A percentile compares a stretch with the other conserved stretches of the same genome.
phyloP scores from a whole-genome alignment of 306 rosid species.

The Acacia acuminata region DNA sequence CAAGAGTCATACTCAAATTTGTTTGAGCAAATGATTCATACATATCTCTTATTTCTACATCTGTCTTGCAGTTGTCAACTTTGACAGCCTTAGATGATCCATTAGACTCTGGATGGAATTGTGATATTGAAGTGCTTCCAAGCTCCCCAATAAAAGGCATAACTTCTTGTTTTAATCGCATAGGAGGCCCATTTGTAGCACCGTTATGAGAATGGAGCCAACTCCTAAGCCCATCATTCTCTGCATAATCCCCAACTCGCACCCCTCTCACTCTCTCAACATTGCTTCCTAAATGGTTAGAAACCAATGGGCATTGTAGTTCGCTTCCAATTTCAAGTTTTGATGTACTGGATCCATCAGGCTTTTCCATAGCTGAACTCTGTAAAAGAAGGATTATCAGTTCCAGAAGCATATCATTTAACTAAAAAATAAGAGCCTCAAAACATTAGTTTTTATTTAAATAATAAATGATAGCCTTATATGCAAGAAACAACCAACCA shows the following conservation, averaged over 20 bases:
- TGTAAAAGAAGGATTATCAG: slow-evolving; percentile 45
- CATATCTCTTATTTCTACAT: slow-evolving; percentile 51
- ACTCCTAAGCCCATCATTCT: slow-evolving; percentile 56
- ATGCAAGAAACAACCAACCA: slow-evolving; percentile 19
- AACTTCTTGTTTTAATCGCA: slow-evolving; percentile 63
- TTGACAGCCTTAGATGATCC: slow-evolving; percentile 65
- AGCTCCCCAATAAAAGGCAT: slow-evolving; percentile 52
- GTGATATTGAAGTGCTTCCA: slow-evolving; percentile 54
- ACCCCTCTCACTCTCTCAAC: slow-evolving; percentile 45
- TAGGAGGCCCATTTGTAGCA: slow-evolving; percentile 49
- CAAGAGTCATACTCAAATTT: slow-evolving; percentile 75
- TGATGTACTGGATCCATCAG: slow-evolving; percentile 51
- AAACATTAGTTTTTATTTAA: neutral
- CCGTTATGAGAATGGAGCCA: slow-evolving; percentile 68
- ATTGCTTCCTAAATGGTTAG: slow-evolving; percentile 44
- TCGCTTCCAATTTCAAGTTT: slow-evolving; percentile 46
- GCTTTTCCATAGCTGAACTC: slow-evolving; percentile 60
- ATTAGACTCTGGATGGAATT: slow-evolving; percentile 49
- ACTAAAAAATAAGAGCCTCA: slow-evolving; percentile 21
- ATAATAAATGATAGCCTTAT: neutral
- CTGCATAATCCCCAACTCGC: slow-evolving; percentile 49
- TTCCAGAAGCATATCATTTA: slow-evolving; percentile 16
- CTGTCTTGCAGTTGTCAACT: slow-evolving; percentile 56
- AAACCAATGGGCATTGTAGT: slow-evolving; percentile 46
- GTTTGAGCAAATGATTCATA: slow-evolving; percentile 74